Conservation (phyloP, 495 filamentous ascomycete genomes). For the Tetracladium marchalianum region DNA sequence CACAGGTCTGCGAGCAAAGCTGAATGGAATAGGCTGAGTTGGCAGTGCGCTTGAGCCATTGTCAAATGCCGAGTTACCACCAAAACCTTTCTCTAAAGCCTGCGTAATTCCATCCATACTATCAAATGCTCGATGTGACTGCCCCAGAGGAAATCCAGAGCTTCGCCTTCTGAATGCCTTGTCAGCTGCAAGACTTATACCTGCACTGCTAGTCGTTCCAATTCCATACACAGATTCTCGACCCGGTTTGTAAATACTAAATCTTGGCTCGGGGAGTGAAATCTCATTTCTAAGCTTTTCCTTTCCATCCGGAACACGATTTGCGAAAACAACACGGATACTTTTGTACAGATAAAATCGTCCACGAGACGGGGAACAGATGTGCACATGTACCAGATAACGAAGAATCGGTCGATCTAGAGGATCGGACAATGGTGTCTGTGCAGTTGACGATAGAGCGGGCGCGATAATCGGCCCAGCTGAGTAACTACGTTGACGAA, state of each 20-base stretch:
- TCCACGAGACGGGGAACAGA: constrained; percentile 76
- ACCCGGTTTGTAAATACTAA: constrained; percentile 70
- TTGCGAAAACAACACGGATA: constrained; percentile 93
- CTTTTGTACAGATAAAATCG: constrained; percentile 86
- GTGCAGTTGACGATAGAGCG: constrained; percentile 11
- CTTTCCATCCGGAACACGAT: constrained; percentile 93
- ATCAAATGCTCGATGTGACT: constrained; percentile 24
- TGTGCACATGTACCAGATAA: constrained; percentile 90
- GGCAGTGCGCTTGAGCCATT: constrained; percentile 14
- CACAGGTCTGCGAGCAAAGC: constrained; percentile 7
- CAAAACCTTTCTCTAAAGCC: constrained; percentile 16
- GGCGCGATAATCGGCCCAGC: constrained; percentile 63
- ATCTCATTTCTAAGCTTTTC: constrained; percentile 89
- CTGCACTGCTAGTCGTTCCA: constrained; percentile 19
- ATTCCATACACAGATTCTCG: constrained; percentile 33
- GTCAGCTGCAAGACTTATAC: constrained; percentile 38
- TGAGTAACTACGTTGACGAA: constrained; percentile 90
- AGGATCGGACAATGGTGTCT: constrained; percentile 11
- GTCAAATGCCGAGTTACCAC: constrained; percentile 9
- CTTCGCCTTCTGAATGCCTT: constrained; percentile 48
- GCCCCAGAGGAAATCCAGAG: constrained; percentile 37
- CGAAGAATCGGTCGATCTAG: constrained; percentile 72
- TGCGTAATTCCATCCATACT: constrained; percentile 25
- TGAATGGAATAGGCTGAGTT: constrained; percentile 29
- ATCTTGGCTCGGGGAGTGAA: constrained; percentile 79